Base-by-base conservation (phyloP, 2,329 filamentous ascomycete species). In the Aspergillus flavus region DNA sequence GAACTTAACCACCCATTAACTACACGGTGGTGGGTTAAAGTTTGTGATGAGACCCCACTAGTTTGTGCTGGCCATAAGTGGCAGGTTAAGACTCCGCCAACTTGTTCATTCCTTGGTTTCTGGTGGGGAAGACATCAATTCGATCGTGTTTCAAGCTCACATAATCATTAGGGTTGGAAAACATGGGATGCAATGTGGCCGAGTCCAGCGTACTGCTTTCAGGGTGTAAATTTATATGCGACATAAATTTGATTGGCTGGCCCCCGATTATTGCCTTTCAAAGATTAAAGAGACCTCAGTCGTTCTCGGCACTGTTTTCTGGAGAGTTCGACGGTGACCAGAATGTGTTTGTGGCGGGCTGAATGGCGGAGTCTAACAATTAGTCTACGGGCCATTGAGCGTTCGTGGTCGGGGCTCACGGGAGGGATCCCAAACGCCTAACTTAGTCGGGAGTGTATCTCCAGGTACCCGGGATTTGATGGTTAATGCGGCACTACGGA, bases 341-440 rank as follows among this genome's bases (percentile, higher is more conserved):
- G 59, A 30, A 52, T 41, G 28, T 41, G 62, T 56, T 54, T 52
- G 64, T 67, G 66, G 67, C 67, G 65, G 63, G 67, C 67, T 69
- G 66, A 69, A 64, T 21, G 56, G 63, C 61, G 62, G 66, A 48
- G 56, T 55, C 61, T 23, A 56, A 46, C 57, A 48, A 50, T 63
- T 63, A 55, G 59, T 43, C 34, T 41, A 23, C 21, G 43, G 57
- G 34, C 63, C 63, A 65, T 55, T 62, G 48, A 64, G 62, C 32
- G 50, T 60, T 54, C 48, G 34, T 53, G 19, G 21, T 55, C 52
- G 52, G 52, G 52, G 32, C 32, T 55, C 32, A 19, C 52, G n/a
- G 52, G 34, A 55, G 11, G 32, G n/a, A 55, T 55, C 34, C 30
- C 52, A 39, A 39, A 26, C 32, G 12, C 14, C 32, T 39, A 39